phyloP scores from a whole-genome alignment of 2,329 filamentous ascomycete genomes.

The Arthroderma uncinatum region DNA sequence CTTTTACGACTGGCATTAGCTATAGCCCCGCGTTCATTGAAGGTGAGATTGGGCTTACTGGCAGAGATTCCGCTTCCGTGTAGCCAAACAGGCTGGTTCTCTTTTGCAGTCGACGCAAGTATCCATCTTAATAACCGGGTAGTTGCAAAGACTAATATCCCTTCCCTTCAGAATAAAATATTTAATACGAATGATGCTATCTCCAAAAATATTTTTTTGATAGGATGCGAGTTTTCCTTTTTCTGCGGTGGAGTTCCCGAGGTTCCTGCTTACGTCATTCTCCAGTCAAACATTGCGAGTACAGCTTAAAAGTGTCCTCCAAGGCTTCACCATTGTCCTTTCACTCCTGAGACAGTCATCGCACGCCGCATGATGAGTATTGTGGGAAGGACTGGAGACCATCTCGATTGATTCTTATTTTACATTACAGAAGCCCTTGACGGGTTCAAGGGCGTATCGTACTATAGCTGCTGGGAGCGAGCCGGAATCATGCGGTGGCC shows the following conservation, averaged over 20 bases:
- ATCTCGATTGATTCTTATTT: background rate
- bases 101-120: conserved; percentile 20
- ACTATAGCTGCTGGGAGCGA: background rate
- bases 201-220: background rate
- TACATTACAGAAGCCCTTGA: background rate
- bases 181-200: background rate
- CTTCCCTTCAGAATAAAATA: background rate
- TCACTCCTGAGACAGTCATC: background rate
- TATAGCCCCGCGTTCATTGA: background rate
- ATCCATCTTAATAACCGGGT: conserved; percentile 11
- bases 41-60: conserved; percentile 9
- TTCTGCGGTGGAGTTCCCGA: background rate
- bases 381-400: background rate
- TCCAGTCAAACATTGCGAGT: background rate
- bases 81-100: conserved; percentile 7
- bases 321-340: background rate
- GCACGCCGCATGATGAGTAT: background rate
- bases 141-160: background rate
- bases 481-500: conserved; percentile 30
- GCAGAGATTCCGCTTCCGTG: conserved; percentile 13
- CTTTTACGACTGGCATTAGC: conserved; percentile 30
- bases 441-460: background rate
- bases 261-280: conserved; percentile 6
- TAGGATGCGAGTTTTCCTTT: background rate
- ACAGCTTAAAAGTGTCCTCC: background rate